phyloP scores from a whole-genome alignment of 805 yeast species.

The Priceomyces fermenticarens region DNA sequence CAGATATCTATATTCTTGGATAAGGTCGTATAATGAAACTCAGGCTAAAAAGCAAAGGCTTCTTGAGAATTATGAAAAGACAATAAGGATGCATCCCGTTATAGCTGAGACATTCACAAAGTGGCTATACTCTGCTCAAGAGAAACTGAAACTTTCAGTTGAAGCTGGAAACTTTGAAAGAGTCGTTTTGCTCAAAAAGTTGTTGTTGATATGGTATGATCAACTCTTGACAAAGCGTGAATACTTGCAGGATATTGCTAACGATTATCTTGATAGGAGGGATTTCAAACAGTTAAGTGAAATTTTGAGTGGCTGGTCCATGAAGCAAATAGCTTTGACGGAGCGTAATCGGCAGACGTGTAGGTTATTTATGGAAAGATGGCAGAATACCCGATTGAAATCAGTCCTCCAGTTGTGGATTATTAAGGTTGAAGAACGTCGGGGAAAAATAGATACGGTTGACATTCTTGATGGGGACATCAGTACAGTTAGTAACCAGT shows the following conservation, averaged over 20 bases:
- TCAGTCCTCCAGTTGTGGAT: conserved; percentile 39
- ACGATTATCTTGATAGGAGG: conserved; percentile 24
- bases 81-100: conserved; percentile 2
- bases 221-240: conserved; percentile 19
- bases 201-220: conserved; percentile 33
- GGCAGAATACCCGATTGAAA: conserved; percentile 24
- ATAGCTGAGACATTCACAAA: conserved; percentile 4
- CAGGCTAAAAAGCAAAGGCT: conserved; percentile 8
- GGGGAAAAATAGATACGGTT: conserved; percentile 1
- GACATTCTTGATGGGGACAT: conserved; percentile 14
- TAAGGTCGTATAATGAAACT: conserved; percentile 14
- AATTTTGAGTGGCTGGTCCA: conserved; percentile 32
- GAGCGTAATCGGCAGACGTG: conserved; percentile 34
- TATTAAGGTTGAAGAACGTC: conserved; percentile 18
- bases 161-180: conserved; percentile 17
- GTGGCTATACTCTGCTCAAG: conserved; percentile 12
- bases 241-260: conserved; percentile 26
- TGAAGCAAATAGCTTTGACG: conserved; percentile 29
- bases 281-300: conserved; percentile 26
- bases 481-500: conserved; percentile 22
- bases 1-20: conserved; percentile 18
- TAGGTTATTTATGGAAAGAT: conserved; percentile 29
- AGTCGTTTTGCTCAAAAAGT: conserved; percentile 21
- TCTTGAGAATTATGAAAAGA: conserved; percentile 7
- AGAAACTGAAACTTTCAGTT: conserved; percentile 1